Evolutionary conservation across 495 filamentous ascomycete species (phyloP).

Genomic region (Penicillium longicatenatum): DNA sequence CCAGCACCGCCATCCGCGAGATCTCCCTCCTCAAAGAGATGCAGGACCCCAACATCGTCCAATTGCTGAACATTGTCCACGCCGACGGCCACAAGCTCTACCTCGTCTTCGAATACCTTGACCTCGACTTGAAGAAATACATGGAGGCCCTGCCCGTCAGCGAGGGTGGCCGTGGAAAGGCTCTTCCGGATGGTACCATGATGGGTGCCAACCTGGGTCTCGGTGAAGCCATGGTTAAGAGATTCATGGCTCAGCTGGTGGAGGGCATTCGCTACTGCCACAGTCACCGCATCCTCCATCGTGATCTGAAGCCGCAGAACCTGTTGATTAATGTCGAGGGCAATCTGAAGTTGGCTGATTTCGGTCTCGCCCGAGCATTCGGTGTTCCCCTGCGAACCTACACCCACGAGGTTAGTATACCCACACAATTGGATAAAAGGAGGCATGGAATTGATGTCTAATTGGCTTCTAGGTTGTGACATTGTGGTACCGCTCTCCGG

Average conservation of each 20-base stretch:
- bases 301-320: slow-evolving; percentile 98
- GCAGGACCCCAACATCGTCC: slow-evolving; percentile 93
- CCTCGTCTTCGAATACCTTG: slow-evolving; percentile 92
- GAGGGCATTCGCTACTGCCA: slow-evolving; percentile 94
- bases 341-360: slow-evolving; percentile 96
- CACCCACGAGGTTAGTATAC: slow-evolving; percentile 78
- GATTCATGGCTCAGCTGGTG: slow-evolving; percentile 94
- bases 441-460: background rate
- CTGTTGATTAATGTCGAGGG: slow-evolving; percentile 92
- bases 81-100: slow-evolving; percentile 97
- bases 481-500: slow-evolving; percentile 96
- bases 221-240: slow-evolving; percentile 90
- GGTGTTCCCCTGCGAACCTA: slow-evolving; percentile 96
- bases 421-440: background rate
- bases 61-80: slow-evolving; percentile 91
- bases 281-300: slow-evolving; percentile 89
- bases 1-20: slow-evolving; percentile 94
- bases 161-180: slow-evolving; percentile 86
- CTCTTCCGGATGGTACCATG: slow-evolving; percentile 77
- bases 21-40: slow-evolving; percentile 97
- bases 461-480: slow-evolving; percentile 72
- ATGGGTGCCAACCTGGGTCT: slow-evolving; percentile 74
- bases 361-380: slow-evolving; percentile 88
- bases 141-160: slow-evolving; percentile 95
- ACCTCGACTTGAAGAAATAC: slow-evolving; percentile 95